phyloP scores from a whole-genome alignment of 495 filamentous ascomycete species.

The Penicillium riverlandense region DNA sequence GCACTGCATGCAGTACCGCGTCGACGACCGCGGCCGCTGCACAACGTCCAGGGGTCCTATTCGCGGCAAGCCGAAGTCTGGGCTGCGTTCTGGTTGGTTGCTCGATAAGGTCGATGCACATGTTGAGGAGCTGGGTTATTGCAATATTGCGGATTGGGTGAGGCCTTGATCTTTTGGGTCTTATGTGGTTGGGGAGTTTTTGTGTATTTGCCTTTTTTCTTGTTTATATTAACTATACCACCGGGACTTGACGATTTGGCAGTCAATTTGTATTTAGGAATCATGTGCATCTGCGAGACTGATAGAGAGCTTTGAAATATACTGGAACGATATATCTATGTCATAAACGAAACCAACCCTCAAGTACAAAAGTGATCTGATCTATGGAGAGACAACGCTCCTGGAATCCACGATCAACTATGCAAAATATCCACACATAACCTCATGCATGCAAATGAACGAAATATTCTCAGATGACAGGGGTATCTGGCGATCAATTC shows the following conservation, averaged over 20 bases:
- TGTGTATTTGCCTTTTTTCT: not conserved
- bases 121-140: slow-evolving; percentile 10
- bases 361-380: too few relatives aligned
- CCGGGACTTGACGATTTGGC: not conserved
- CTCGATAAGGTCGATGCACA: slow-evolving; percentile 20
- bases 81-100: slow-evolving; percentile 22
- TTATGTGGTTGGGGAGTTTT: not conserved
- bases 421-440: too few relatives aligned
- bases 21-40: slow-evolving; percentile 21
- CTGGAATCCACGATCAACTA: too few relatives aligned
- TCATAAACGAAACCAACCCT: too few relatives aligned
- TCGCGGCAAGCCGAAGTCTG: slow-evolving; percentile 8
- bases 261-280: not conserved
- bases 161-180: not conserved
- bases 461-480: not conserved
- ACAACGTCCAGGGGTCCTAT: slow-evolving; percentile 13
- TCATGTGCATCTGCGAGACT: too few relatives aligned
- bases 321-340: too few relatives aligned
- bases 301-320: too few relatives aligned
- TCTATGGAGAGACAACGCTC: too few relatives aligned
- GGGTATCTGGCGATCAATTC: slow-evolving; percentile 20
- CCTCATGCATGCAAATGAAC: too few relatives aligned
- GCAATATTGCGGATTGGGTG: slow-evolving; percentile 7
- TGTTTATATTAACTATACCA: not conserved
- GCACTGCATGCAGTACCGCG: slow-evolving; percentile 33